Base-by-base conservation (phyloP, 1,139 yeast species). In the Arxiozyma slooffiae region DNA sequence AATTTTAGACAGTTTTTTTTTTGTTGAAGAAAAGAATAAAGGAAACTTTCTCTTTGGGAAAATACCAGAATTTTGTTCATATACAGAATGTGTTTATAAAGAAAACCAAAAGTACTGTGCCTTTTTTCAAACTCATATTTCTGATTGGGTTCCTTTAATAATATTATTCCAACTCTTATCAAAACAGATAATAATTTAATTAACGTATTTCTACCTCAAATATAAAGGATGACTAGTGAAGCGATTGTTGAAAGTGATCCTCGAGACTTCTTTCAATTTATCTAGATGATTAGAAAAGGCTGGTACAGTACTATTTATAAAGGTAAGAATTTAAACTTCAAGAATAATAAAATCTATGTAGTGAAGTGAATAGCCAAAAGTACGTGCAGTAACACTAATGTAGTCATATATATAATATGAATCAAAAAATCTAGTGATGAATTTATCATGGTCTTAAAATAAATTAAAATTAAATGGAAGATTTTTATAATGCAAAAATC, bases 251-350 rank as follows among this genome's bases (percentile, higher is more conserved):
- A 38, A 3, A 26, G 38, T 21, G 36, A 37, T 5, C 48, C 48
- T 16, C 42, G 22, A 23, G 24, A 38, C 14, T 21, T 38, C 4
- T 30, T 38, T 18, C 18, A 42, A 4, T 42, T 64, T 18, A 59
- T 52, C 0, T 52, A 53, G 16, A 51, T 53, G 17, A 50, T 71
- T 24, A 77, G 76, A 3, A 71, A 63, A 51, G 77, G 76, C 17
- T 74, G 74, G 16, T 73, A 67, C 56, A 76, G 76, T 9, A 70
- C 71, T 51, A 76, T 73, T 16, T 72, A 70, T 55, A 58, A 59
- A 48, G 64, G 47, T 18, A 34, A 38, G 36, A 46, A 41, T 40
- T 48, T 54, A 6, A 43, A 48, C 0, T 38, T 46, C 16, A 47
- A 22, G n/a, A 26, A 7, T 26, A 45, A 50, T 7, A 48, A 46